Conservation (phyloP, 1,139 yeast species). For the Geotrichum phurueaensis region DNA sequence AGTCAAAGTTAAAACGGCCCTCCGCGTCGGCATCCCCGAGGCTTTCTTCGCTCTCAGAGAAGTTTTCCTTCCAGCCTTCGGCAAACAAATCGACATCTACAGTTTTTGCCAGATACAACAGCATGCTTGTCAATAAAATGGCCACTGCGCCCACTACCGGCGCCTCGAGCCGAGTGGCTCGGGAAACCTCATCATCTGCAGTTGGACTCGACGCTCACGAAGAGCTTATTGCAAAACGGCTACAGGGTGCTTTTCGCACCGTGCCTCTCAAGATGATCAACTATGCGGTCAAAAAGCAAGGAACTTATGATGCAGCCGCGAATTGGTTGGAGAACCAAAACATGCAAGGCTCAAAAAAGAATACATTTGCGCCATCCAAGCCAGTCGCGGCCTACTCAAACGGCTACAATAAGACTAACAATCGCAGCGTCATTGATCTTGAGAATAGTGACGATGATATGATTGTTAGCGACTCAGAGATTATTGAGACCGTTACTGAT, state of each 20-base stretch:
- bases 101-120: conserved; percentile 22
- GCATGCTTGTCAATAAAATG: conserved; percentile 15
- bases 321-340: conserved; percentile 30
- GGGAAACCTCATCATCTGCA: conserved; percentile 1
- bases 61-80: conserved; percentile 21
- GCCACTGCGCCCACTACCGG: conserved; percentile 2
- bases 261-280: conserved; percentile 28
- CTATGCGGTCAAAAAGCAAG: conserved; percentile 33
- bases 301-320: conserved; percentile 35
- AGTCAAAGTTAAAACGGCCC: conserved; percentile 16
- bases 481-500: neutral
- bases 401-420: conserved; percentile 10
- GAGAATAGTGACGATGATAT: neutral
- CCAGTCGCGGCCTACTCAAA: conserved; percentile 6
- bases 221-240: conserved; percentile 21
- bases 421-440: neutral
- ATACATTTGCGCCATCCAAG: neutral
- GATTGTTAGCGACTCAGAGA: conserved; percentile 3
- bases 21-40: conserved; percentile 17
- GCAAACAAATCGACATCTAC: conserved; percentile 17
- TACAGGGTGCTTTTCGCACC: conserved; percentile 30
- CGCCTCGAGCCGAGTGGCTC: conserved; percentile 2
- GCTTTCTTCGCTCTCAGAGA: conserved; percentile 23
- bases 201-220: conserved; percentile 16
- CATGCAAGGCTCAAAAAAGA: conserved; percentile 4